A percentile compares a stretch with the other conserved stretches of the same genome.
Conservation (phyloP, 2,329 filamentous ascomycete genomes). For the Pseudogymnoascus sp. region DNA sequence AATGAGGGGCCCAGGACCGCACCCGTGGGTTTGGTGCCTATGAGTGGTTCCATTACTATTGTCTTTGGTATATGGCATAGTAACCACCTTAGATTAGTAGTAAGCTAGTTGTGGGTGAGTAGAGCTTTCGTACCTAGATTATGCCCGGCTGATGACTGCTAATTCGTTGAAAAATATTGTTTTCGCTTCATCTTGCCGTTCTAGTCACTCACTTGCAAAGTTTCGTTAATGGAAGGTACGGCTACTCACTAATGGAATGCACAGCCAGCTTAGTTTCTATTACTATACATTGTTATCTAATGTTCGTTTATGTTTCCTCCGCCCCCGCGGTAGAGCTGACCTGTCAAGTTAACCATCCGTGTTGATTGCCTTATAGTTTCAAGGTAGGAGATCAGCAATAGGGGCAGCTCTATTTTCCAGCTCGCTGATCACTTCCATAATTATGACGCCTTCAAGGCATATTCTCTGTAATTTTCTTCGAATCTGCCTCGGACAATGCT, state of each 20-base stretch:
- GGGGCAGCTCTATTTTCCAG: background rate
- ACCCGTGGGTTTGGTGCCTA: background rate
- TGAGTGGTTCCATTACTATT: background rate
- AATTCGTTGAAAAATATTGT: background rate
- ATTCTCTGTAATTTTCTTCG: background rate
- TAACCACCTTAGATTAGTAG: background rate
- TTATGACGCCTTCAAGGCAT: constrained; percentile 5
- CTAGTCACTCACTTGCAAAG: background rate
- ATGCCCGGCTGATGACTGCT: background rate
- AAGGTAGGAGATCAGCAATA: background rate
- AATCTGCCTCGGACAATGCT: background rate
- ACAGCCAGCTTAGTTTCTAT: background rate
- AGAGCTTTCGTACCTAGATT: background rate
- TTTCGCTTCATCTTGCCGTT: background rate
- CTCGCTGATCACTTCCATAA: background rate
- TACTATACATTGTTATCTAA: background rate
- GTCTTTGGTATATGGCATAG: background rate
- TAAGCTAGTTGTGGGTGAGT: background rate
- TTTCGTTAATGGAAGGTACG: background rate
- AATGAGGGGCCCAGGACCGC: background rate
- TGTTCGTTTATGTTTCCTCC: background rate
- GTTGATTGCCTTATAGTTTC: background rate
- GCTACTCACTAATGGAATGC: background rate
- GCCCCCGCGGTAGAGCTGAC: background rate
- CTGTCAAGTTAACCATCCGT: background rate